Evolutionary conservation across 2,329 filamentous ascomycete genomes (phyloP).

Genomic region (Arthrinium phaeospermum): DNA sequence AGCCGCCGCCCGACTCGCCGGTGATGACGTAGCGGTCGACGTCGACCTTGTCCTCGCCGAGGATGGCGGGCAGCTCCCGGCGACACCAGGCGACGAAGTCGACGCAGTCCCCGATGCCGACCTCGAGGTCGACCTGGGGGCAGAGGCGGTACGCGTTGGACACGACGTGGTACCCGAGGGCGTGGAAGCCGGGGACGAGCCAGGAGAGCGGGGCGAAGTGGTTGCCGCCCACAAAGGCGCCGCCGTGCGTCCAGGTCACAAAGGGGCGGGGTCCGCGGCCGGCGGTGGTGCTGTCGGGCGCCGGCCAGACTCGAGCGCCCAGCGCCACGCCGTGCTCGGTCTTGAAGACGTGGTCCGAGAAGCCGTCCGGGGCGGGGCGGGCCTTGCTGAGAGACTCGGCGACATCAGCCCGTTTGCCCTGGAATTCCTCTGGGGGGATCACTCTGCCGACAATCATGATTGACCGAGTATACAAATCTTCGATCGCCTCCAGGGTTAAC

Average conservation of each 20-base stretch:
- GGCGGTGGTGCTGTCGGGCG: not conserved
- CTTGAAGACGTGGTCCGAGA: constrained; percentile 17
- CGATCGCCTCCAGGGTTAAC: no score
- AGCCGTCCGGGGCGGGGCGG: not conserved
- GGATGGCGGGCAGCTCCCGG: constrained; percentile 13
- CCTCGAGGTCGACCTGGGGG: constrained; percentile 13
- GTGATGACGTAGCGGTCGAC: constrained; percentile 6
- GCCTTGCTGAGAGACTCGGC: not conserved
- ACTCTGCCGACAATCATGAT: constrained; percentile 8
- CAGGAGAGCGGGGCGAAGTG: constrained; percentile 16
- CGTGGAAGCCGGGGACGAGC: constrained; percentile 17
- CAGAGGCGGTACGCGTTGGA: constrained; percentile 16
- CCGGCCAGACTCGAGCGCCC: constrained; percentile 12
- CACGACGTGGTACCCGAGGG: constrained; percentile 14
- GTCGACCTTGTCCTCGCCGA: constrained; percentile 15
- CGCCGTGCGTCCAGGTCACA: constrained; percentile 19
- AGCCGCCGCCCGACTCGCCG: constrained; percentile 11
- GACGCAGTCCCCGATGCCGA: constrained; percentile 1
- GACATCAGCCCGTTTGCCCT: not conserved
- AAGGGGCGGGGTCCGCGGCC: constrained; percentile 4
- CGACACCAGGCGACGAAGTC: constrained; percentile 18
- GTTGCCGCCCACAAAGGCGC: not conserved
- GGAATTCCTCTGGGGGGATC: not conserved
- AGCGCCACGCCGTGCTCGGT: constrained; percentile 13
- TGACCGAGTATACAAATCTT: not conserved